Evolutionary conservation across 2,329 filamentous ascomycete genomes (phyloP), one percentile per base, ranked within the genome.

Genomic region (Dichotomopilus funicola): DNA sequence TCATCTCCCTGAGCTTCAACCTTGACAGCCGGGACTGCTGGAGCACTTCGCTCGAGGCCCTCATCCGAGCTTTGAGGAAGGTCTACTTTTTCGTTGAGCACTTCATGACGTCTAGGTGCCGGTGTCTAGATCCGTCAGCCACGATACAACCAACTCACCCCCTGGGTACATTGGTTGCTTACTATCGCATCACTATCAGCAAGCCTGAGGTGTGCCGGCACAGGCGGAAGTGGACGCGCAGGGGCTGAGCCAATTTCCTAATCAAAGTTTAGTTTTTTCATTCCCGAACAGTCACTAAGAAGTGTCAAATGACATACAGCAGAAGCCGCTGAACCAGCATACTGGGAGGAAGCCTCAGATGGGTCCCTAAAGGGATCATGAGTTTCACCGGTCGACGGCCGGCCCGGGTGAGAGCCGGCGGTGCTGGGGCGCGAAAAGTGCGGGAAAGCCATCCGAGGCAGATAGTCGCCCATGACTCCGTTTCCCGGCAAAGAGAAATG

Each of bases 1-100:
- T 27, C 19, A 27, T 27, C 19, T 27, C 19, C 19, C 35, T 57
- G 51, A 2, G 55, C 34, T 7, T 41, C 9, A n/a, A 43, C 11
- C 6, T 43, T 27, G 11, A 53, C 42, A 4, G 52, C 31, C n/a
- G 54, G 33, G 7, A 33, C 41, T 5, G 43, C 42, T 8, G 19
- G 19, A 27, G 19, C 19, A 27, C 54, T 37, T 8, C 54, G 49
- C 36, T 53, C 53, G 10, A 60, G 55, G 42, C 65, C 62, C 11
- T 53, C 54, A 8, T 61, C 59, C 4, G 59, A 56, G 40, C 42
- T 50, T 40, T 56, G 52, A n/a, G 49, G 35, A 6, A 47, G 41
- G 36, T 19, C 45, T 2, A 48, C 38, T 51, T 65, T 66, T 36
- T 65, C 62, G 35, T 64, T 61, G 7, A 63, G 41, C 4, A 49